Percentiles rank a stretch among this genome's conserved stretches.
phyloP scores from a whole-genome alignment of 176 grass and related monocot genomes.

The Triticum turgidum region DNA sequence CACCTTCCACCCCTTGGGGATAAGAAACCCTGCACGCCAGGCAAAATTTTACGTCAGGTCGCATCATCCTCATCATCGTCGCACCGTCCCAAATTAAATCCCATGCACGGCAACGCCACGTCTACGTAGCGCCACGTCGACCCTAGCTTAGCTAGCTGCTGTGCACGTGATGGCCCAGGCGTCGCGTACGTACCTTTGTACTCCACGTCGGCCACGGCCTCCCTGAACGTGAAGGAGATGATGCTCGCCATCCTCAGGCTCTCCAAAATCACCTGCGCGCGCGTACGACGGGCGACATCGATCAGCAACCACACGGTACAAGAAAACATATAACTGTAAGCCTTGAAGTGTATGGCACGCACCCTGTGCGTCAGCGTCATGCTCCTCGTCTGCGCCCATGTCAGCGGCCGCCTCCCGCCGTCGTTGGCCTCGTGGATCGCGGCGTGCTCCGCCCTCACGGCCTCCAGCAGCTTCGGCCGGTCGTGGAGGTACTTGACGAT shows the following conservation, averaged over 20 bases:
- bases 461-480: constrained; percentile 60
- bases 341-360: background rate
- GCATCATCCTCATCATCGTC: background rate
- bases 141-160: background rate
- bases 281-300: constrained; percentile 12
- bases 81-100: constrained; percentile 22
- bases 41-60: background rate
- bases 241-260: constrained; percentile 97
- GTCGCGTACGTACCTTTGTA: constrained; percentile 72
- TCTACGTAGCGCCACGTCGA: constrained; percentile 20
- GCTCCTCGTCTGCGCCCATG: constrained; percentile 75
- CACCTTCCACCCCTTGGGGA: constrained; percentile 98
- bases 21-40: constrained; percentile 71
- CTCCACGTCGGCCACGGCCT: constrained; percentile 93
- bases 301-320: constrained; percentile 13
- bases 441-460: constrained; percentile 74
- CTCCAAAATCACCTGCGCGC: constrained; percentile 81
- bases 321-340: background rate
- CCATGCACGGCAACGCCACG: background rate
- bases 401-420: constrained; percentile 55
- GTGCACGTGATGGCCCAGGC: background rate
- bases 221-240: constrained; percentile 97
- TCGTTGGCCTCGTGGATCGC: constrained; percentile 55
- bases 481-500: constrained; percentile 89
- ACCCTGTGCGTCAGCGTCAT: constrained; percentile 86